Conservation (phyloP, 2,329 filamentous ascomycete genomes). For the Aspergillus candidus region DNA sequence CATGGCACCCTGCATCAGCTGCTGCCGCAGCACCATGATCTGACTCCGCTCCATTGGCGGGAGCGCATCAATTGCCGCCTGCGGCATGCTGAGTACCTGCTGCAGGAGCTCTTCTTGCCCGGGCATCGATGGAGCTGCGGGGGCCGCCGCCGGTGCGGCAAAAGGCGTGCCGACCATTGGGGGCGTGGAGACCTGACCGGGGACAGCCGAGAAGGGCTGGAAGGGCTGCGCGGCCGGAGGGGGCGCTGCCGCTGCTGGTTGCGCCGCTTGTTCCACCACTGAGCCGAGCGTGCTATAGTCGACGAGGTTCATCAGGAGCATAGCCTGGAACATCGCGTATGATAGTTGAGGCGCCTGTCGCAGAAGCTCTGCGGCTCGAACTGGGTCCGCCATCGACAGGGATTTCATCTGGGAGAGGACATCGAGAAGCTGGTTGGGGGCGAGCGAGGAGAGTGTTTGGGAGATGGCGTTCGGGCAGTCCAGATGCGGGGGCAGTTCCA, state of each 20-base stretch:
- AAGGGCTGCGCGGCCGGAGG: slow-evolving; percentile 32
- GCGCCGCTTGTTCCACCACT: slow-evolving; percentile 62
- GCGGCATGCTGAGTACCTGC: slow-evolving; percentile 73
- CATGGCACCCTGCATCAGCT: slow-evolving; percentile 46
- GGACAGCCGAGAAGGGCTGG: slow-evolving; percentile 32
- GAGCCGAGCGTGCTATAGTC: slow-evolving; percentile 75
- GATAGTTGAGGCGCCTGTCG: slow-evolving; percentile 84
- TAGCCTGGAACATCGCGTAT: slow-evolving; percentile 90
- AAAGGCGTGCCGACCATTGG: slow-evolving; percentile 41
- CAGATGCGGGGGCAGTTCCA: slow-evolving; percentile 75
- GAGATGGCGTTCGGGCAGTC: slow-evolving; percentile 88
- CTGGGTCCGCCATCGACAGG: slow-evolving; percentile 73
- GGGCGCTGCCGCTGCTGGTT: slow-evolving; percentile 34
- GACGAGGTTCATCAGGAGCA: slow-evolving; percentile 87
- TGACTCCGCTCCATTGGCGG: slow-evolving; percentile 70
- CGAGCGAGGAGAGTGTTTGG: slow-evolving; percentile 77
- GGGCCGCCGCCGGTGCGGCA: slow-evolving; percentile 40
- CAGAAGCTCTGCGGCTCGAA: slow-evolving; percentile 77
- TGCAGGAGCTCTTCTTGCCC: slow-evolving; percentile 70
- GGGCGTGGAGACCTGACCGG: slow-evolving; percentile 48
- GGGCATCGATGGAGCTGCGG: slow-evolving; percentile 41
- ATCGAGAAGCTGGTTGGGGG: slow-evolving; percentile 82
- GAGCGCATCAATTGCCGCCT: slow-evolving; percentile 71
- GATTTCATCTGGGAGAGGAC: slow-evolving; percentile 93
- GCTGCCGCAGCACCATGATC: slow-evolving; percentile 68